Conservation (phyloP, 2,329 filamentous ascomycete genomes). For the Epichloe elymi region DNA sequence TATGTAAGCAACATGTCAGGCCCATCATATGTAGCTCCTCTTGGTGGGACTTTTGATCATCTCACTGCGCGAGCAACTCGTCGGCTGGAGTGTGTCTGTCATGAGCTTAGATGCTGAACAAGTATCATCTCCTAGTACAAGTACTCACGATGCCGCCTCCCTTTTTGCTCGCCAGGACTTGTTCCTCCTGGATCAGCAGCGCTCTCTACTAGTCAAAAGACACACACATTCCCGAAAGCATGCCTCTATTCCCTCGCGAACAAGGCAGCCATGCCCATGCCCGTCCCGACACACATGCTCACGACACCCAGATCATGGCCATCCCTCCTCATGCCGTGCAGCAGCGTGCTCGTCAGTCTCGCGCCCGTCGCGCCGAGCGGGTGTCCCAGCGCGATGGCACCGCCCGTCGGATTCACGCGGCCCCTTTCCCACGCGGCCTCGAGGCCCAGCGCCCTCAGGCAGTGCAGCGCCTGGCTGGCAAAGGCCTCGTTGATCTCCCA, state of each 20-base stretch:
- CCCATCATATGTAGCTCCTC: no score
- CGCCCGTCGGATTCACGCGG: slow-evolving; percentile 86
- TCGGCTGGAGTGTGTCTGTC: no score
- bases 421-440: slow-evolving; percentile 47
- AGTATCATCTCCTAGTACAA: no score
- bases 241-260: slow-evolving; percentile 49
- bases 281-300: slow-evolving; percentile 79
- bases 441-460: slow-evolving; percentile 55
- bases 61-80: no score
- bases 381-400: slow-evolving; percentile 88
- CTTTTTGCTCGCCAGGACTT: no score
- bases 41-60: no score
- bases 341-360: slow-evolving; percentile 61
- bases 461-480: slow-evolving; percentile 55
- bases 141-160: no score
- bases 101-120: no score
- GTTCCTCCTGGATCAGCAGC: no score
- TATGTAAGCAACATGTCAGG: no score
- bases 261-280: slow-evolving; percentile 63
- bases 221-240: no score
- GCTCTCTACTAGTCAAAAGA: no score
- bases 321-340: slow-evolving; percentile 52
- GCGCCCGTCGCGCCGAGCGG: slow-evolving; percentile 82
- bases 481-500: slow-evolving; percentile 93
- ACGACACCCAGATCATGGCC: slow-evolving; percentile 70